These are phyloP conservation scores for Cladosporium sp. DNA, from an alignment of 2,329 filamentous ascomycete genomes.

Conservation along the genomic window DNA sequence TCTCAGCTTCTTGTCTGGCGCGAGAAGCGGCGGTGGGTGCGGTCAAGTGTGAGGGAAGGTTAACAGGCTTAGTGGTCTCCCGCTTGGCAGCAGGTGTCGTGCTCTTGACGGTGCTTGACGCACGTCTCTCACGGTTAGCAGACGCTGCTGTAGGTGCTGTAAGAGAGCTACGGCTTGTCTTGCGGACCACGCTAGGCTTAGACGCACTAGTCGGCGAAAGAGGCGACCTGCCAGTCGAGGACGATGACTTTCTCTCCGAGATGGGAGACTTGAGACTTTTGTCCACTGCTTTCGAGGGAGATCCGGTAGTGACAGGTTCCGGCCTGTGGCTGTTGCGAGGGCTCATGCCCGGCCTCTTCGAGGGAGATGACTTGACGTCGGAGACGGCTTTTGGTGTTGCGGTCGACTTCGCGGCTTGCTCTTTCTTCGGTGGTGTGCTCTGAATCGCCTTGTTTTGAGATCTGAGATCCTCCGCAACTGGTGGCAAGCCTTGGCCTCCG, in stretches of 20 bases:
- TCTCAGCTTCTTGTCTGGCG: conserved; percentile 54
- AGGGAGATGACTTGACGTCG: conserved; percentile 9
- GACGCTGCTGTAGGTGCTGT: conserved; percentile 38
- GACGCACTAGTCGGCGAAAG: conserved; percentile 9
- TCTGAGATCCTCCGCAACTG: conserved; percentile 35
- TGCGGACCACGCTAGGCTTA: conserved; percentile 23
- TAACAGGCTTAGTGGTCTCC: conserved; percentile 69
- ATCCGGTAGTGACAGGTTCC: conserved; percentile 24
- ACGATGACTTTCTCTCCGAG: conserved; percentile 17
- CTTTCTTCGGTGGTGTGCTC: conserved; percentile 19
- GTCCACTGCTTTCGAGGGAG: conserved; percentile 22
- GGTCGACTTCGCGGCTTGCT: background rate
- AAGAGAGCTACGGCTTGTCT: conserved; percentile 36
- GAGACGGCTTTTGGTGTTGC: conserved; percentile 5
- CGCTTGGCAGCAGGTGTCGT: conserved; percentile 40
- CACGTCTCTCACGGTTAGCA: conserved; percentile 26
- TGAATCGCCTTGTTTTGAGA: conserved; percentile 9
- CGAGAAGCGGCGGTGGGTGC: conserved; percentile 70
- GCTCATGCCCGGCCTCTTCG: conserved; percentile 18
- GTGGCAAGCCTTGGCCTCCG: conserved; percentile 39
- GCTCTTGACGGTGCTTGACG: conserved; percentile 24
- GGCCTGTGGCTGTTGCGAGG: conserved; percentile 21
- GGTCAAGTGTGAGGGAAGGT: conserved; percentile 65
- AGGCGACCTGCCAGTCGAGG: conserved; percentile 20
- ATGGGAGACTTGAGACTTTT: conserved; percentile 22